Base-by-base conservation (phyloP, 1,139 yeast species). In the Zygoascus hellenicus region DNA sequence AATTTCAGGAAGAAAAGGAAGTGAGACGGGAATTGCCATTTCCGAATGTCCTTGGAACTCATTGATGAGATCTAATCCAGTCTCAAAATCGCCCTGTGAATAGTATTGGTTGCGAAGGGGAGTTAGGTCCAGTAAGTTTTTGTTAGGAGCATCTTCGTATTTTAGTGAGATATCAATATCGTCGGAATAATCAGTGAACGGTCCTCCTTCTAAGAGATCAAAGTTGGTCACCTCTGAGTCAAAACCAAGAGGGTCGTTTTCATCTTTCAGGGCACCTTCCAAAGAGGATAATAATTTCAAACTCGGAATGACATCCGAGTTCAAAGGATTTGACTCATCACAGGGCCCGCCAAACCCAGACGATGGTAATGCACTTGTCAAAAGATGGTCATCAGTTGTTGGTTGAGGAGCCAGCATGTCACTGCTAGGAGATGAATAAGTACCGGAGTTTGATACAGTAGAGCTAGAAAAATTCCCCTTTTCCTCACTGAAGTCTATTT, bases 1-100 rank as follows among this genome's bases (percentile, higher is more conserved):
- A 10, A 79, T 61, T 49, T 79, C 81, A 0, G 89, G 88, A 15
- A 80, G 63, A 2, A 83, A 83, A 9, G 68, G 58, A 3, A 81
- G 60, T 40, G 75, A 74, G 1, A 74, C 70, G 1, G 84, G 84
- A 10, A 79, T 69, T 5, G 49, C 41, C 15, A 39, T 19, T 3
- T 17, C 31, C 5, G 13, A 10, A n/a, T 15, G 22, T 10, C 17
- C 31, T n/a, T 6, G 15, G 13, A 16, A 16, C 4, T 26, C 14
- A 13, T 14, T 9, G n/a, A 19, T n/a, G 16, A 32, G 19, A 11
- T 42, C 42, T 3, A 29, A 1, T 6, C 28, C 29, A 2, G 26
- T 4, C 5, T 28, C 28, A n/a, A 9, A 13, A 10, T 36, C 22
- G 22, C 26, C 7, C 26, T 22, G 26, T 22, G 39, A 36, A 22